Conservation (phyloP, 208 protist genomes). For the Herpetomonas tarakana region DNA sequence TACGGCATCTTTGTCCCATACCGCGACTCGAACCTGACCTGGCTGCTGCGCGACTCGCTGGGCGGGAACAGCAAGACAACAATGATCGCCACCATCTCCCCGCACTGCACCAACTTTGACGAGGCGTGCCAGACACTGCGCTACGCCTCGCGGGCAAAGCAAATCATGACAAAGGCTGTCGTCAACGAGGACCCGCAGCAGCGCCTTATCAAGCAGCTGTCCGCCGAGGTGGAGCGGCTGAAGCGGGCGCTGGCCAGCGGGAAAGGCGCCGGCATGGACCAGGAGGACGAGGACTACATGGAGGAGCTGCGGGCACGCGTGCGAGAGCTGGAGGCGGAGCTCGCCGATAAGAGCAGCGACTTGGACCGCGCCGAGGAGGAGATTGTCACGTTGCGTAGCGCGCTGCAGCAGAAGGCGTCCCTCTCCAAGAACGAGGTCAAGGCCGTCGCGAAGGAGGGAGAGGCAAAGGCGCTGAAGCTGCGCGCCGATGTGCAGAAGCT, state of each 20-base stretch:
- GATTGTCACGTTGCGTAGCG: conserved; percentile 22
- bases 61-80: conserved; percentile 92
- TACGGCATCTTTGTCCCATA: conserved; percentile 84
- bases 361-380: conserved; percentile 35
- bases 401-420: conserved; percentile 21
- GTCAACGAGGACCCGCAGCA: conserved; percentile 93
- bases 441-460: conserved; percentile 1
- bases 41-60: conserved; percentile 85
- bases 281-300: conserved; percentile 35
- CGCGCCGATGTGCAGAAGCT: conserved; percentile 1
- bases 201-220: conserved; percentile 66
- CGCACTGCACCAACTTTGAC: conserved; percentile 81
- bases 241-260: conserved; percentile 33
- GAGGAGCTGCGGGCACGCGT: conserved; percentile 48
- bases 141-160: conserved; percentile 88
- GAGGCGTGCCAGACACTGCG: conserved; percentile 93
- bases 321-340: conserved; percentile 28
- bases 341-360: conserved; percentile 31
- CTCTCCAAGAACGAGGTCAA: background rate
- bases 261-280: conserved; percentile 28
- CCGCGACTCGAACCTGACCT: conserved; percentile 87
- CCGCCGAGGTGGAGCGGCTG: conserved; percentile 64
- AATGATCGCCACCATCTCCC: conserved; percentile 95
- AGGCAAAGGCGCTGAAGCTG: background rate
- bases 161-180: conserved; percentile 89